Evolutionary conservation across 2,329 filamentous ascomycete genomes (phyloP), one percentile per base, ranked within the genome.

Genomic region (Domatiomyces catenatus): DNA sequence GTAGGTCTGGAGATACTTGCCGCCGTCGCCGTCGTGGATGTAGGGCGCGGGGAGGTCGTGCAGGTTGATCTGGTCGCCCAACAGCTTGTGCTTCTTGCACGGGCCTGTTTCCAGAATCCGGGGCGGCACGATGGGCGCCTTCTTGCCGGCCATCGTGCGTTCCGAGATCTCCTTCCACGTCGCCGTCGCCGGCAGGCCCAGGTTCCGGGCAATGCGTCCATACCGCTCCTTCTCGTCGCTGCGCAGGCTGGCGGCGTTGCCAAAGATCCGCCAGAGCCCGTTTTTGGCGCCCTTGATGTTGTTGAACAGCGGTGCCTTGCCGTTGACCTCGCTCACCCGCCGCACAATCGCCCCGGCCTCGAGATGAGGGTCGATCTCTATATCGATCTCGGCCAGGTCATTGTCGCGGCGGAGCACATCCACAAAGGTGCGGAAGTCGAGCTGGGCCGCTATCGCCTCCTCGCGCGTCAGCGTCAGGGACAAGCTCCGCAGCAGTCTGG

Each of bases 251-350:
- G 59, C 67, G 0, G 72, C 66, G 0, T 67, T 68, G 19, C 71
- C 73, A 3, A 76, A 64, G 19, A 75, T 74, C 8, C 71, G 63
- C 54, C 63, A 75, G 0, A 76, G 61, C 7, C 73, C 73, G 42
- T 72, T 57, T 28, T 69, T 56, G 3, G 62, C 60, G 1, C 73
- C 73, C 48, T 68, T 72, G 49, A 76, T 50, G 22, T 75, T 76
- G 60, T 75, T 72, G 64, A 76, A 74, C 0, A 76, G 64, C 0
- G 73, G 72, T 1, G 73, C 73, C 47, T 71, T 72, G 50, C 66
- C 67, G 44, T 72, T 57, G 0, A 61, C 67, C 52, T 76, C 73
- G 52, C 65, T 69, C 7, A 69, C 71, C 12, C 59, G 61, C 3
- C 73, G 64, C 3, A 69, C 70, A 48, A 75, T 74, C 10, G 73